Evolutionary conservation across 2,329 filamentous ascomycete species (phyloP), one percentile per base, ranked within the genome.

Genomic region (Myriangium duriaei): DNA sequence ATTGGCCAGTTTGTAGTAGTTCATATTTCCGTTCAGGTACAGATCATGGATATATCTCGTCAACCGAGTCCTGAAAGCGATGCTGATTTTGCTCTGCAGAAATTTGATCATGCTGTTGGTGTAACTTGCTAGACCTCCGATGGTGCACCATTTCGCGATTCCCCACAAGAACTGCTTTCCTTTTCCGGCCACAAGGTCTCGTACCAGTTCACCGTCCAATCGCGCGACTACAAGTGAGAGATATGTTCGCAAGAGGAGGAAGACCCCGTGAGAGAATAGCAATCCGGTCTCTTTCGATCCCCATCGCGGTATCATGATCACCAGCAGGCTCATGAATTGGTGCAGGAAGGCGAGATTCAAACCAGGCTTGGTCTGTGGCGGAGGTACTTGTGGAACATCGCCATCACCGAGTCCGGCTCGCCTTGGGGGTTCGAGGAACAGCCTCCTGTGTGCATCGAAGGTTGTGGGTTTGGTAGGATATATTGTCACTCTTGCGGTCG

Each of bases 61-160:
- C 11, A 98, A 69, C 9, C 91, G 76, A 4, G 91, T 98, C 30
- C 91, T 79, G 70, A 98, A 98, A 21, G 92, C 88, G 48, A 98
- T 98, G 5, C 88, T 94, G 38, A 98, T 86, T 65, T 98, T 98
- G 35, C 84, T 88, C 61, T 98, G 88, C 45, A 98, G 71, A 62
- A 83, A 98, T 60, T 96, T 96, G 68, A 98, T 98, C 81, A 92
- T 95, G 39, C 88, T 86, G 59, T 98, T 98, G 35, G 88, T 95
- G 55, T 98, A 98, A 0, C 88, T 93, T 6, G 87, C 88, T 46
- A 96, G 78, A 2, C 82, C 84, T 30, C 91, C 91, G 24, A 98
- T 79, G 3, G 88, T 86, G 47, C 87, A 86, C 91, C 91, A 98
- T 68, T 96, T 95, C 34, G 79, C 58, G 32, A 98, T 80, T 4